These are phyloP conservation scores for Lactifluus echinatus DNA, from an alignment of 768 basidiomycete species.

Conservation along the genomic window DNA sequence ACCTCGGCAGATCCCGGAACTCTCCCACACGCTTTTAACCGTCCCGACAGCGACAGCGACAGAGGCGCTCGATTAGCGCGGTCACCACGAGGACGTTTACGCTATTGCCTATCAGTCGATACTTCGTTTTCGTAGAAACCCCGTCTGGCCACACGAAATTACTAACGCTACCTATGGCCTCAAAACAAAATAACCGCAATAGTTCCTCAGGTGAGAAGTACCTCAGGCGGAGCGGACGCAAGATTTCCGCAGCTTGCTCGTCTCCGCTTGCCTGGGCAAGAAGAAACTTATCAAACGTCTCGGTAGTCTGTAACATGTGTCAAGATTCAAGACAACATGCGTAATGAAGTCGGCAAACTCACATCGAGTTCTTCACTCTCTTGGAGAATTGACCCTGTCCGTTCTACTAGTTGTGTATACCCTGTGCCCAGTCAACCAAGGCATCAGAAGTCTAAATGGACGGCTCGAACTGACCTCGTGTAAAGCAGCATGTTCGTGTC, in stretches of 20 bases:
- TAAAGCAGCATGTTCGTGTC: slow-evolving; percentile 68
- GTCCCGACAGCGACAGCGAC: slow-evolving; percentile 35
- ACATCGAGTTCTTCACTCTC: slow-evolving; percentile 61
- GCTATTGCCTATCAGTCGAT: slow-evolving; percentile 74
- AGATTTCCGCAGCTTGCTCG: slow-evolving; percentile 40
- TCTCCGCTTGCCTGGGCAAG: slow-evolving; percentile 34
- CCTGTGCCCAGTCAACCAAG: slow-evolving; percentile 33
- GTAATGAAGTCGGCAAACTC: slow-evolving; percentile 19
- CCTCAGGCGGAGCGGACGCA: slow-evolving; percentile 53
- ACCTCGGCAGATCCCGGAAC: slow-evolving; percentile 2
- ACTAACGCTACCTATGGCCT: slow-evolving; percentile 20
- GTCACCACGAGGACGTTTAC: slow-evolving; percentile 70
- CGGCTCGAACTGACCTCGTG: slow-evolving; percentile 44
- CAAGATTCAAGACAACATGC: background rate
- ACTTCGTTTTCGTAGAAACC: slow-evolving; percentile 59
- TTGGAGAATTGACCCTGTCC: slow-evolving; percentile 72
- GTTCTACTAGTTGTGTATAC: slow-evolving; percentile 69
- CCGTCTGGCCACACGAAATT: slow-evolving; percentile 54
- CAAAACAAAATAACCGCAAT: slow-evolving; percentile 57
- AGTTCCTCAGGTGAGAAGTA: slow-evolving; percentile 73
- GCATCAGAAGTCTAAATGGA: background rate
- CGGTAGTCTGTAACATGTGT: slow-evolving; percentile 41
- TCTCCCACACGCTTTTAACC: slow-evolving; percentile 1
- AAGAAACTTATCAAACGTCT: slow-evolving; percentile 49
- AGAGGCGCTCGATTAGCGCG: slow-evolving; percentile 51